Conservation (phyloP, 2,329 filamentous ascomycete genomes). For the Epichloe elymi region DNA sequence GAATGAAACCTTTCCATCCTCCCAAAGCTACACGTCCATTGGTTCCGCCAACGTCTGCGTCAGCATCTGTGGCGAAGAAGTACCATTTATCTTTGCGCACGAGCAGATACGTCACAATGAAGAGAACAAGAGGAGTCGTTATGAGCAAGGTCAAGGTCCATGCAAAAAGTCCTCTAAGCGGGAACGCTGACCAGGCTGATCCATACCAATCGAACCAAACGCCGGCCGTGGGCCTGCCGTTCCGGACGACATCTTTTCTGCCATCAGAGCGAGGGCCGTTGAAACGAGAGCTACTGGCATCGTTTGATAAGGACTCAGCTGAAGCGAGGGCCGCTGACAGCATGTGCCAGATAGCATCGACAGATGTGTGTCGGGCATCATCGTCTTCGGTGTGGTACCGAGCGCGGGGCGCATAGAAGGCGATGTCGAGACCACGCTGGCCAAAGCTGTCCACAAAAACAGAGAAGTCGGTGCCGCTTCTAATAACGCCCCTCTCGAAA, state of each 20-base stretch:
- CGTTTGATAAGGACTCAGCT: conserved; percentile 54
- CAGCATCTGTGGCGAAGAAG: conserved; percentile 54
- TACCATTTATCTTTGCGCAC: conserved; percentile 72
- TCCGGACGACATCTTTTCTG: conserved; percentile 47
- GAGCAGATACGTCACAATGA: conserved; percentile 56
- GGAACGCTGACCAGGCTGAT: conserved; percentile 62
- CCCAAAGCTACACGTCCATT: conserved; percentile 50
- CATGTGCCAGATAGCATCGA: conserved; percentile 79
- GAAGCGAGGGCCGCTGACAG: conserved; percentile 70
- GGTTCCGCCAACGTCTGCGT: conserved; percentile 43
- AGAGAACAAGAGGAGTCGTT: conserved; percentile 60
- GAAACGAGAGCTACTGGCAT: conserved; percentile 50
- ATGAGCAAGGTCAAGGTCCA: conserved; percentile 75
- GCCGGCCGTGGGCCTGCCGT: conserved; percentile 52
- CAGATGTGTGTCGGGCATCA: conserved; percentile 65
- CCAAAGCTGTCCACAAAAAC: conserved; percentile 68
- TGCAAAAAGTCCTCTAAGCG: conserved; percentile 72
- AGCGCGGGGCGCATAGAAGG: conserved; percentile 76
- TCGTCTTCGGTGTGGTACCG: conserved; percentile 89
- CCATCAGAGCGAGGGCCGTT: conserved; percentile 42
- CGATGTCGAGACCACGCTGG: conserved; percentile 78
- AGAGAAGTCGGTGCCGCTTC: conserved; percentile 80
- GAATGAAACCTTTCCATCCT: conserved; percentile 71
- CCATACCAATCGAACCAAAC: conserved; percentile 96
- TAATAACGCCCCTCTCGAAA: conserved; percentile 65